These are phyloP conservation scores for Saxophila tyrrhenica DNA, from an alignment of 495 filamentous ascomycete genomes.

Conservation along the genomic window DNA sequence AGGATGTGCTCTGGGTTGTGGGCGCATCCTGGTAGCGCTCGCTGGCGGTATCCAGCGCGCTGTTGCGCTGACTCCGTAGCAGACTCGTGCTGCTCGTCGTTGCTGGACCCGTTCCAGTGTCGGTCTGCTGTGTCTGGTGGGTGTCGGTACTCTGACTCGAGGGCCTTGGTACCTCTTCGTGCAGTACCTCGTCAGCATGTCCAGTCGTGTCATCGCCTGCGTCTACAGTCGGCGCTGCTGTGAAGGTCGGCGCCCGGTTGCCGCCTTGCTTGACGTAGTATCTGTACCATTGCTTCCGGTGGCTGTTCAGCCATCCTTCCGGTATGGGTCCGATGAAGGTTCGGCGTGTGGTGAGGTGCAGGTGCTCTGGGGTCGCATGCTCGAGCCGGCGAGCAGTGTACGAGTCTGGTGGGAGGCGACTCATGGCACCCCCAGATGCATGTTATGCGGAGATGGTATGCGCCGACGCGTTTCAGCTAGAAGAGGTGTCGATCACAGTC, in stretches of 20 bases:
- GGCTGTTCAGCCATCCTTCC: slow-evolving; percentile 54
- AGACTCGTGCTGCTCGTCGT: slow-evolving; percentile 16
- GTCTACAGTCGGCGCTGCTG: slow-evolving; percentile 2
- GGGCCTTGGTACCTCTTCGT: slow-evolving; percentile 4
- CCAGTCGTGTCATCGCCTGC: slow-evolving; percentile 25
- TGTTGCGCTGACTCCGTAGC: slow-evolving; percentile 10
- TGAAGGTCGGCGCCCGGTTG: slow-evolving; percentile 17
- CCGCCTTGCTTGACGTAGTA: slow-evolving; percentile 40
- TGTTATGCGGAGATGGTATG: too few relatives aligned
- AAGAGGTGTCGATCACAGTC: too few relatives aligned
- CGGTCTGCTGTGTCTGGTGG: neutral
- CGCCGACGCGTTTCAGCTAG: too few relatives aligned
- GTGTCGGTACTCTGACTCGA: slow-evolving; percentile 13
- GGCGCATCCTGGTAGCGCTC: neutral
- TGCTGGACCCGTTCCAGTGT: neutral
- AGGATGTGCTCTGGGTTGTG: neutral
- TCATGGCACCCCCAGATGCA: neutral
- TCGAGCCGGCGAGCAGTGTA: slow-evolving; percentile 25
- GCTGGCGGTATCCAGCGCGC: neutral
- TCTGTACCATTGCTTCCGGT: slow-evolving; percentile 53
- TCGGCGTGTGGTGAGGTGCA: slow-evolving; percentile 51
- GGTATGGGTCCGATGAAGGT: slow-evolving; percentile 62
- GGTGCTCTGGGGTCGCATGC: slow-evolving; percentile 51
- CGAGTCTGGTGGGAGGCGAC: slow-evolving; percentile 19
- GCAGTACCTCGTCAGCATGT: slow-evolving; percentile 20